These are phyloP conservation scores for Zea mays DNA, from an alignment of 176 grass and related monocot genomes.

Conservation along the genomic window DNA sequence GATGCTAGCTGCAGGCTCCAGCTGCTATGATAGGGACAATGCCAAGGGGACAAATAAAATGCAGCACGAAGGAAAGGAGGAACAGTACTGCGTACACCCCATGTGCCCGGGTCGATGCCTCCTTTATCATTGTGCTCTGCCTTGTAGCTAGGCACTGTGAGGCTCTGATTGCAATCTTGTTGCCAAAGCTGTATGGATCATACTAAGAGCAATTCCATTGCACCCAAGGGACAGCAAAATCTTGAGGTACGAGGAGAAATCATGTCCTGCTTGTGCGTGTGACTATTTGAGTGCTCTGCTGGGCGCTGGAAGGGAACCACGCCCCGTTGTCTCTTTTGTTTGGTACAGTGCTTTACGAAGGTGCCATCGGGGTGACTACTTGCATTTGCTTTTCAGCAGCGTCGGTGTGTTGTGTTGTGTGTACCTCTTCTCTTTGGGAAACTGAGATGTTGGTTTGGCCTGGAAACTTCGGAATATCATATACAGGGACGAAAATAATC, in stretches of 20 bases:
- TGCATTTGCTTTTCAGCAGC: background rate
- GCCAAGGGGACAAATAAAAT: conserved; percentile 40
- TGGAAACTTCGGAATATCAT: background rate
- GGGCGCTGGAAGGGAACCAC: background rate
- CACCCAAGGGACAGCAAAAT: conserved; percentile 7
- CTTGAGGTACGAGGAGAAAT: conserved; percentile 16
- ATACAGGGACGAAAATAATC: background rate
- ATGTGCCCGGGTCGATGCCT: conserved; percentile 32
- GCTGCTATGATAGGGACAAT: background rate
- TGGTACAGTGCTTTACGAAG: background rate
- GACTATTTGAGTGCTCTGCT: background rate
- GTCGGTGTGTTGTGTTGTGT: background rate
- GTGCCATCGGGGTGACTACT: conserved; percentile 4
- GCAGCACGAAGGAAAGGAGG: conserved; percentile 33
- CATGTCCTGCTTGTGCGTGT: background rate
- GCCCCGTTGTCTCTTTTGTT: background rate
- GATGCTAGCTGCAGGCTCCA: background rate
- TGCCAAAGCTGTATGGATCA: conserved; percentile 1
- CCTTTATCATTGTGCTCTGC: conserved; percentile 21
- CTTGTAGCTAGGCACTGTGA: conserved; percentile 26
- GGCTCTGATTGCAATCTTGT: background rate
- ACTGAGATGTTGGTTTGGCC: background rate
- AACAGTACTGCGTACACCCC: conserved; percentile 21
- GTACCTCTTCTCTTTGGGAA: background rate
- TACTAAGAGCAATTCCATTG: conserved; percentile 9